Evolutionary conservation across 495 filamentous ascomycete species (phyloP), one percentile per base, ranked within the genome.

Genomic region (Talaromyces wortmannii): DNA sequence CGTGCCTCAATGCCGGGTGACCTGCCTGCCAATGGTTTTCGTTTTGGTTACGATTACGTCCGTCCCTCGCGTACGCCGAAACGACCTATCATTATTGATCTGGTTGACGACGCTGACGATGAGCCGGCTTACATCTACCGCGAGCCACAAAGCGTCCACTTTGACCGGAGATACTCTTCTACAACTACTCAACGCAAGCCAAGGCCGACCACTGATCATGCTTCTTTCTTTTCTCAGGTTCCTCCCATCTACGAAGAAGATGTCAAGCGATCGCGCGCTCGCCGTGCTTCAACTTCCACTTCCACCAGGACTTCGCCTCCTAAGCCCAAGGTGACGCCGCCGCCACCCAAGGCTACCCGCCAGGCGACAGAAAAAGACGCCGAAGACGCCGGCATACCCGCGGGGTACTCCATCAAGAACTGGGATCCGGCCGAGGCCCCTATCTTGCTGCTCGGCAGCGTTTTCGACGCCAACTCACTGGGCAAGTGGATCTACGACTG

Each of bases 401-500:
- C 85, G 2, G 94, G 95, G 47, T 99, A 96, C 74, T 96, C 89
- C 33, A 83, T 91, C 72, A 97, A 97, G 76, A 97, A 99, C 79
- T 99, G 94, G 94, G 95, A 97, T 66, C 92, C 92, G 1, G 85
- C 84, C 45, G 91, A 96, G 71, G 89, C 90, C 61, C 88, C 94
- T 32, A 95, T 98, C 68, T 84, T 96, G 67, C 81, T 98, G 6
- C 81, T 97, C 7, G 94, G 94, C 44, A 95, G 89, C 66, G 94
- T 97, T 46, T 98, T 97, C 66, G 95, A 97, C 64, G 89, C 94
- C 69, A 96, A 96, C 80, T 95, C 90, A 17, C 81, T 98, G 13
- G 94, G 94, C 63, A 96, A 96, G 72, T 98, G 94, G 94, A 92
- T 98, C 67, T 98, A 96, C 75, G 95, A 98, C 79, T 98, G 94